Evolutionary conservation across 108 stramenopile species (phyloP).

Genomic region (Parietichytrium sp.): DNA sequence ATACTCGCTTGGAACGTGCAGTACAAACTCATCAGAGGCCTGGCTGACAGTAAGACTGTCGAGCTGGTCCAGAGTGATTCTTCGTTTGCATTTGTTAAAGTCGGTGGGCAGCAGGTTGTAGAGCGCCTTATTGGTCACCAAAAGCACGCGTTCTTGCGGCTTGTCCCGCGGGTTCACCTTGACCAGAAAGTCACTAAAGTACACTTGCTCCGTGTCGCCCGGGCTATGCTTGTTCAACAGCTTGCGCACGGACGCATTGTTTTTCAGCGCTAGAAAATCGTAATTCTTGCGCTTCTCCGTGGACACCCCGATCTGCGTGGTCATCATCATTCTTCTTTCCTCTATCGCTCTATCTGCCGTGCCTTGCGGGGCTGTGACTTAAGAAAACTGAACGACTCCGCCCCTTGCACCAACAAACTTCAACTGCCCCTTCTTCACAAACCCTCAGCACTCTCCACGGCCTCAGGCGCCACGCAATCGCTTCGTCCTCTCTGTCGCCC

Average conservation of each 20-base stretch:
- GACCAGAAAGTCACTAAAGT: conserved; percentile 11
- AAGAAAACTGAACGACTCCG: too few relatives aligned
- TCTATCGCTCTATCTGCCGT: too few relatives aligned
- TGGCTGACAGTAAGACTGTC: neutral
- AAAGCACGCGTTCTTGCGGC: conserved; percentile 40
- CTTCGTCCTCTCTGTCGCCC: too few relatives aligned
- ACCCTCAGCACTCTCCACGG: too few relatives aligned
- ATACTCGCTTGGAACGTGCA: conserved; percentile 43
- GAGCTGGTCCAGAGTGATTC: conserved; percentile 23
- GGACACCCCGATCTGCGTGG: neutral
- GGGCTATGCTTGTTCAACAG: conserved; percentile 23
- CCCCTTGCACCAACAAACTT: too few relatives aligned
- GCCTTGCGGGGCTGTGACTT: too few relatives aligned
- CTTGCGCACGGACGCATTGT: conserved; percentile 27
- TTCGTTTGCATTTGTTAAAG: conserved; percentile 41
- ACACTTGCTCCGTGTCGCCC: neutral
- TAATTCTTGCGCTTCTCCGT: conserved; percentile 11
- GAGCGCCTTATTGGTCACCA: conserved; percentile 36
- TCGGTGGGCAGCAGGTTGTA: conserved; percentile 38
- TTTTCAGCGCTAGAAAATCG: conserved; percentile 13
- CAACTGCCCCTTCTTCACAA: too few relatives aligned
- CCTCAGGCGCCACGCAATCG: too few relatives aligned
- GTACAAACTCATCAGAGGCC: conserved; percentile 43
- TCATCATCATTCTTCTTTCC: too few relatives aligned
- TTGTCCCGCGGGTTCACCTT: conserved; percentile 47